Base-by-base conservation (phyloP, 2,329 filamentous ascomycete species). In the Fusarium palustre region DNA sequence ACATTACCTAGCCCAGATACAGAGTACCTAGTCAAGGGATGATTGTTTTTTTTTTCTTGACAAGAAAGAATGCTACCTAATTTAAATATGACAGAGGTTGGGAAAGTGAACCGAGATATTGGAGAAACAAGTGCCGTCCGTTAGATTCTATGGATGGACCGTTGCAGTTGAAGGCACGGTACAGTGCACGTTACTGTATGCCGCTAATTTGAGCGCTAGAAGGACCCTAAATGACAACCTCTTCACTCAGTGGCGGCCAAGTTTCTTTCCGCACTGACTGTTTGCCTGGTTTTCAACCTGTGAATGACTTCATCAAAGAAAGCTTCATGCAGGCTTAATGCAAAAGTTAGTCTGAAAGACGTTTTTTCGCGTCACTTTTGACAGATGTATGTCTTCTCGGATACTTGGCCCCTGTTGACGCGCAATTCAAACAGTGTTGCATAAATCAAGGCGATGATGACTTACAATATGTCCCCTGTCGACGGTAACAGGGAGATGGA, bases 41-140 rank as follows among this genome's bases (percentile, higher is more conserved):
- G 47, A 30, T 25, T n/a, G n/a, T 9, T 28, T 28, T 28, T 28
- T 43, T 46, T 47, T 39, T 47, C 43, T 20, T 38, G 46, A 45
- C 52, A 59, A 64, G 61, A 72, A 72, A 70, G 65, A 72, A 66
- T 71, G 68, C 54, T 68, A 64, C 61, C 47, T 66, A 66, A 47
- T 66, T 67, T 62, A 62, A 61, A 49, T 43, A 61, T 55, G 70
- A 63, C 36, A 50, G 45, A 65, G 69, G 52, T 47, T 48, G 43
- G 60, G 57, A 68, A 45, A 46, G 58, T 57, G 57, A 74, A 64
- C 69, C 64, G 71, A 74, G 56, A 69, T 71, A 47, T 63, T 74
- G 58, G 65, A 71, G 62, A 71, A 66, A 73, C 65, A 66, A 74
- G 49, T 74, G 72, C 72, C 68, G 68, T 68, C 72, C 68, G 68